These are phyloP conservation scores for Keithomyces neogunnii DNA, from an alignment of 2,329 filamentous ascomycete genomes.

Conservation along the genomic window DNA sequence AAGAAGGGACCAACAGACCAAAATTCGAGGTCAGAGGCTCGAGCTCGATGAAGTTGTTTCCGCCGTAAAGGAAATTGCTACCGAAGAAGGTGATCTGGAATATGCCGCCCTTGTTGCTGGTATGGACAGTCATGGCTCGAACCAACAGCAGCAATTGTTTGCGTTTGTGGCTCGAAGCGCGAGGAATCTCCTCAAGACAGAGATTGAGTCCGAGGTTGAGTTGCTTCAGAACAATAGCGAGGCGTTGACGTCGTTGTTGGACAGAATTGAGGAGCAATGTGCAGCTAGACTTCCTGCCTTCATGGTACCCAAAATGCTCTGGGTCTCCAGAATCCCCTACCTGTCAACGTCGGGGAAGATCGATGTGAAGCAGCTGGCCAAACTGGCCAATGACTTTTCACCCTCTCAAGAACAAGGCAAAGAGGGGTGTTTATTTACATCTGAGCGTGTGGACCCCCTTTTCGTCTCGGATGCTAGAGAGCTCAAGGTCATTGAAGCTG, in stretches of 20 bases:
- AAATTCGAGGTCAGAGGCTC: conserved; percentile 10
- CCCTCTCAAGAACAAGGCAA: background rate
- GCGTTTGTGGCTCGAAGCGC: conserved; percentile 9
- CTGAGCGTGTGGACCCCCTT: background rate
- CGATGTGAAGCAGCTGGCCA: conserved; percentile 9
- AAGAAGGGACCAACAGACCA: conserved; percentile 9
- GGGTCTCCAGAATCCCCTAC: conserved; percentile 13
- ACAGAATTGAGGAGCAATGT: conserved; percentile 7
- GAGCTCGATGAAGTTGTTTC: conserved; percentile 8
- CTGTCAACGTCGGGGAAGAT: conserved; percentile 13
- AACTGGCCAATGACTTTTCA: conserved; percentile 7
- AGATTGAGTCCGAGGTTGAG: conserved; percentile 8
- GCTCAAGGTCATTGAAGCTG: conserved; percentile 5
- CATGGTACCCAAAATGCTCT: conserved; percentile 14
- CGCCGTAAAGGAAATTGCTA: conserved; percentile 1
- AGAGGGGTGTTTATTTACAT: background rate
- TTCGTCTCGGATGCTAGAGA: conserved; percentile 2
- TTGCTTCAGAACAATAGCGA: conserved; percentile 3
- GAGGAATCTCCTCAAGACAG: conserved; percentile 2
- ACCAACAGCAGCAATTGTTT: conserved; percentile 8
- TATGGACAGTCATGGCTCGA: too few species aligned
- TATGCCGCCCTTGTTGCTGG: conserved; percentile 9
- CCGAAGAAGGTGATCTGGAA: conserved; percentile 7
- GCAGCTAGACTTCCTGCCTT: conserved; percentile 10
- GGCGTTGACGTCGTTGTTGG: background rate